Percentiles rank a stretch among this genome's conserved stretches.
Evolutionary conservation across 2,329 filamentous ascomycete species (phyloP).

Genomic region (Xylariales sp.): DNA sequence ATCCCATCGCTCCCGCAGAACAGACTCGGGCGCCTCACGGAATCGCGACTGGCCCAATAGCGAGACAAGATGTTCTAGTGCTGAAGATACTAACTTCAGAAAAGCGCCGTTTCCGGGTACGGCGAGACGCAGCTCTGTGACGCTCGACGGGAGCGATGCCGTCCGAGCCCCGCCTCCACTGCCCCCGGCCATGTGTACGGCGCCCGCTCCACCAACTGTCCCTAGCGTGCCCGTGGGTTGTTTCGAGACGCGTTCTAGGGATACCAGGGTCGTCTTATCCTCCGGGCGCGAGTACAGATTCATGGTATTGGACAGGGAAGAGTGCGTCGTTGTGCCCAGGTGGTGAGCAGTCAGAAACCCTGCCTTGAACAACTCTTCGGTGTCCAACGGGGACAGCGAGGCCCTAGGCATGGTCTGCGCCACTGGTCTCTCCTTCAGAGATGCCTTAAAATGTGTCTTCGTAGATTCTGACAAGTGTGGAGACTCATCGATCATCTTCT

Average conservation of each 20-base stretch:
- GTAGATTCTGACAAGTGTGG: constrained; percentile 34
- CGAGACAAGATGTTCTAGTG: constrained; percentile 56
- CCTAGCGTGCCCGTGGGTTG: constrained; percentile 65
- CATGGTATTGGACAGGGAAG: constrained; percentile 29
- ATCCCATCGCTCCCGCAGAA: constrained; percentile 66
- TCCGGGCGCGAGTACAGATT: constrained; percentile 45
- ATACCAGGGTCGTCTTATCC: constrained; percentile 51
- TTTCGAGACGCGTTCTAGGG: constrained; percentile 57
- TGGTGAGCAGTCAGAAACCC: constrained; percentile 60
- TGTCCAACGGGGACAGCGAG: constrained; percentile 16
- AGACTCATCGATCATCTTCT: constrained; percentile 37
- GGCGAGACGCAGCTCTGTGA: constrained; percentile 48
- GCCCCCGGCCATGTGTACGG: constrained; percentile 60
- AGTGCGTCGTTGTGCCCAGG: constrained; percentile 29
- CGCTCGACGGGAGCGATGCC: constrained; percentile 27
- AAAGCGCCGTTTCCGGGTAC: constrained; percentile 64
- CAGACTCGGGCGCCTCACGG: constrained; percentile 57
- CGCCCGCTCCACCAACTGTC: constrained; percentile 65
- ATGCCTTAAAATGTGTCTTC: constrained; percentile 45
- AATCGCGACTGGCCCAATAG: constrained; percentile 55
- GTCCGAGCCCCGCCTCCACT: constrained; percentile 36
- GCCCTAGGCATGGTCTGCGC: constrained; percentile 34
- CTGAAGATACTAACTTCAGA: constrained; percentile 59
- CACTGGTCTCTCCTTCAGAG: constrained; percentile 48
- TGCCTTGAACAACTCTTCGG: constrained; percentile 52